Evolutionary conservation across 495 filamentous ascomycete species (phyloP).

Genomic region (Neurospora tetraspora): DNA sequence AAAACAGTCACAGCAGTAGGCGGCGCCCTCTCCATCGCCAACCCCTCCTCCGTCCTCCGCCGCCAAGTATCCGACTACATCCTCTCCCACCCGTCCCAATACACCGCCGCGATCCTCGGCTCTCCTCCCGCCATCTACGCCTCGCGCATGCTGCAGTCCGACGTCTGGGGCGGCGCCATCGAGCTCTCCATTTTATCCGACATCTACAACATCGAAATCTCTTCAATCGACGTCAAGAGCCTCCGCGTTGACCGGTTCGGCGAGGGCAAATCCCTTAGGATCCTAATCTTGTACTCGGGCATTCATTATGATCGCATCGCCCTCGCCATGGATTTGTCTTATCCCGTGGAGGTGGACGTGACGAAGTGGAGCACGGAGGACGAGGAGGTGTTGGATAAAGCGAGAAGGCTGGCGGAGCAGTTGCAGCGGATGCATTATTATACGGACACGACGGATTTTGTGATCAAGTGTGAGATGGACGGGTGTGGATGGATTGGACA

Average conservation of each 20-base stretch:
- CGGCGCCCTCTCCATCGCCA: constrained; percentile 48
- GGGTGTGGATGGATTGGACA: constrained; percentile 56
- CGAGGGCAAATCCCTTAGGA: constrained; percentile 56
- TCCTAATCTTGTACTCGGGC: constrained; percentile 83
- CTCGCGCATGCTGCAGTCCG: constrained; percentile 67
- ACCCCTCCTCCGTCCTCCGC: constrained; percentile 48
- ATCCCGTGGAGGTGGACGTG: constrained; percentile 61
- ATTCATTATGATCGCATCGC: constrained; percentile 95
- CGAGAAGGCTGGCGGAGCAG: constrained; percentile 57
- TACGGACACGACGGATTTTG: constrained; percentile 78
- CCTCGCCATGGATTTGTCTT: constrained; percentile 52
- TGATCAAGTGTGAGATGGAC: constrained; percentile 61
- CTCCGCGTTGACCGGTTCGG: constrained; percentile 62
- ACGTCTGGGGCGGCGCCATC: constrained; percentile 87
- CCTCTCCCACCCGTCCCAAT: constrained; percentile 57
- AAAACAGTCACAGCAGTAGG: constrained; percentile 64
- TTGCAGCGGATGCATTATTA: constrained; percentile 71
- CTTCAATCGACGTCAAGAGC: constrained; percentile 59
- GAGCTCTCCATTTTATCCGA: constrained; percentile 79
- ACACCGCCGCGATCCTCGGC: constrained; percentile 67
- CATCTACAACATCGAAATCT: constrained; percentile 81
- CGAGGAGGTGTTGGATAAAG: constrained; percentile 55
- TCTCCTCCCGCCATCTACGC: constrained; percentile 69
- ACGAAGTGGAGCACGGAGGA: constrained; percentile 64
- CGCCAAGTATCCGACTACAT: constrained; percentile 76